phyloP scores from a whole-genome alignment of 768 basidiomycete genomes.

The Termitomyces sp. region DNA sequence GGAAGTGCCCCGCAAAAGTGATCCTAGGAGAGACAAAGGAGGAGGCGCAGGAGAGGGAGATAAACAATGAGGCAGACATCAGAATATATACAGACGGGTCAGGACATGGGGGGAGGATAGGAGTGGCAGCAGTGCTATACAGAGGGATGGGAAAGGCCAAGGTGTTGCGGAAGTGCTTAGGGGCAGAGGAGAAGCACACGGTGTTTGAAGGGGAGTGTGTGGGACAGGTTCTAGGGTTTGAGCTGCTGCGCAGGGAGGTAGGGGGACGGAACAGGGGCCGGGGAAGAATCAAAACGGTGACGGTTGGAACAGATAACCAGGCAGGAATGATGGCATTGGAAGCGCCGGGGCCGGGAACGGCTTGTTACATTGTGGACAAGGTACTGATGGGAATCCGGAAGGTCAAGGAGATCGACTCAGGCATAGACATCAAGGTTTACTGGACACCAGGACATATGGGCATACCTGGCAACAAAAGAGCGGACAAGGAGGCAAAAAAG shows the following conservation, averaged over 20 bases:
- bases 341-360: background rate
- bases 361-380: constrained; percentile 6
- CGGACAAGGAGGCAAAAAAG: too few species aligned
- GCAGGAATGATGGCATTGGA: constrained; percentile 2
- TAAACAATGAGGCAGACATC: too few species aligned
- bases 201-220: background rate
- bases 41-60: background rate
- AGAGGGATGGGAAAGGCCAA: background rate
- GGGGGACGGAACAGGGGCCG: too few species aligned
- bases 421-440: too few species aligned
- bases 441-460: too few species aligned
- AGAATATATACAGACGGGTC: constrained; percentile 13
- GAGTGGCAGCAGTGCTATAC: constrained; percentile 22
- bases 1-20: background rate
- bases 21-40: background rate
- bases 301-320: constrained; percentile 11
- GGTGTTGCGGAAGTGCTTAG: constrained; percentile 16
- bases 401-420: too few species aligned
- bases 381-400: background rate
- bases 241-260: constrained; percentile 17
- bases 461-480: too few species aligned
- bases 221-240: constrained; percentile 16
- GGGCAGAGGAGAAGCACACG: constrained; percentile 13
- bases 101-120: constrained; percentile 19
- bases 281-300: too few species aligned